Conservation (phyloP, 2,329 filamentous ascomycete genomes). For the Fusarium avenaceum region DNA sequence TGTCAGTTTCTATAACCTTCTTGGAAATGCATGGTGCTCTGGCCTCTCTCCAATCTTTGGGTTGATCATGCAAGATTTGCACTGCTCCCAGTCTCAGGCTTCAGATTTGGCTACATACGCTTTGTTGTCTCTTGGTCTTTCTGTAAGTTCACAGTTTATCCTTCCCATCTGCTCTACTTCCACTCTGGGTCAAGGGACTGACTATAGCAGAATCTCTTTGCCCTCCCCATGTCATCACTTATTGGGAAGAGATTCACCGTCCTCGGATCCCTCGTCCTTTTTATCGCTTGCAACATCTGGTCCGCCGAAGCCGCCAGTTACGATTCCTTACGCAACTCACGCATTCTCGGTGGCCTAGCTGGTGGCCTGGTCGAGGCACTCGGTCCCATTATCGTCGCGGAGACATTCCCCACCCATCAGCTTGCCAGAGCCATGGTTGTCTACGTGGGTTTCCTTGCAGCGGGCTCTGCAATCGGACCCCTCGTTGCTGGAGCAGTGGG, state of each 20-base stretch:
- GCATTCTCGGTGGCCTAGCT: constrained; percentile 9
- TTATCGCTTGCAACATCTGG: constrained; percentile 18
- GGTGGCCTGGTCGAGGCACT: constrained; percentile 19
- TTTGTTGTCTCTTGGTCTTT: constrained; percentile 7
- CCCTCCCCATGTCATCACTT: not conserved
- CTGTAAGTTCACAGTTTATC: not conserved
- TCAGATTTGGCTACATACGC: constrained; percentile 5
- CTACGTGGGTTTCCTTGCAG: constrained; percentile 16
- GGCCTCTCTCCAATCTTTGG: constrained; percentile 19
- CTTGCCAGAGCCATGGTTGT: too few species aligned
- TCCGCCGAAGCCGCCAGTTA: constrained; percentile 5
- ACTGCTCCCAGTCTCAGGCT: constrained; percentile 8
- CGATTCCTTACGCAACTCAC: constrained; percentile 1
- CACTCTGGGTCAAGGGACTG: too few species aligned
- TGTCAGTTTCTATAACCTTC: constrained; percentile 12
- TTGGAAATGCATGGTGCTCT: constrained; percentile 18
- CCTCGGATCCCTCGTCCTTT: constrained; percentile 1
- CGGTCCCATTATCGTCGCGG: constrained; percentile 10
- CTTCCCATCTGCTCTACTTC: not conserved
- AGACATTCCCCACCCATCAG: too few species aligned
- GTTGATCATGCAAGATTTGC: constrained; percentile 10
- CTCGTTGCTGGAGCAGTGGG: constrained; percentile 8
- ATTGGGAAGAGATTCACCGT: constrained; percentile 10
- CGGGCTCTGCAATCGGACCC: constrained; percentile 4
- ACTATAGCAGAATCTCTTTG: constrained; percentile 9